phyloP scores from a whole-genome alignment of 106 monocot species.

The Allium cepa region DNA sequence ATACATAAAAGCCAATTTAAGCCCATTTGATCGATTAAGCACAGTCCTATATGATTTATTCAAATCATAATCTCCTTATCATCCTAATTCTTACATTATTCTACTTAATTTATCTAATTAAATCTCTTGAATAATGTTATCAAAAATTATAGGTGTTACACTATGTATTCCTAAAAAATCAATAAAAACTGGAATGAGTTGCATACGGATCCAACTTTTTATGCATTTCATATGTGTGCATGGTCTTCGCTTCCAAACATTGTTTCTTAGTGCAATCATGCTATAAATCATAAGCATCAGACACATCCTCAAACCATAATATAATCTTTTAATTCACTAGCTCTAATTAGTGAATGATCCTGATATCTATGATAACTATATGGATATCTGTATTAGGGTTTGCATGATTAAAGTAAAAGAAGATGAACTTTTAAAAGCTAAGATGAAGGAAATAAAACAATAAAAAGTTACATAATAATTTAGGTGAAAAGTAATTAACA shows the following conservation, averaged over 20 bases:
- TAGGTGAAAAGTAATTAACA: background rate
- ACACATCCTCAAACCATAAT: background rate
- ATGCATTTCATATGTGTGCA: background rate
- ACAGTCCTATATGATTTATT: too few species aligned
- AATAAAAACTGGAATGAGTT: too few species aligned
- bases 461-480: background rate
- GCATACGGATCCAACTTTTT: too few species aligned
- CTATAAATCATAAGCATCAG: constrained; percentile 12
- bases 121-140: too few species aligned
- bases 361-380: background rate
- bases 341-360: background rate
- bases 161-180: too few species aligned
- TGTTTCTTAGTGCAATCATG: background rate
- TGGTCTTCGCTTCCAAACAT: background rate
- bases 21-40: too few species aligned
- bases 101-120: too few species aligned
- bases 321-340: background rate
- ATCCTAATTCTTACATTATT: too few species aligned
- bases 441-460: background rate
- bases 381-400: constrained; percentile 4
- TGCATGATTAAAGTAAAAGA: background rate
- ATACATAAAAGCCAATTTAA: too few species aligned
- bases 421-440: background rate
- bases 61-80: too few species aligned
- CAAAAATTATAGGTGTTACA: too few species aligned